Percentiles rank a stretch among this genome's conserved stretches.
Conservation (phyloP, 768 basidiomycete species). For the Pleurotus tuoliensis region DNA sequence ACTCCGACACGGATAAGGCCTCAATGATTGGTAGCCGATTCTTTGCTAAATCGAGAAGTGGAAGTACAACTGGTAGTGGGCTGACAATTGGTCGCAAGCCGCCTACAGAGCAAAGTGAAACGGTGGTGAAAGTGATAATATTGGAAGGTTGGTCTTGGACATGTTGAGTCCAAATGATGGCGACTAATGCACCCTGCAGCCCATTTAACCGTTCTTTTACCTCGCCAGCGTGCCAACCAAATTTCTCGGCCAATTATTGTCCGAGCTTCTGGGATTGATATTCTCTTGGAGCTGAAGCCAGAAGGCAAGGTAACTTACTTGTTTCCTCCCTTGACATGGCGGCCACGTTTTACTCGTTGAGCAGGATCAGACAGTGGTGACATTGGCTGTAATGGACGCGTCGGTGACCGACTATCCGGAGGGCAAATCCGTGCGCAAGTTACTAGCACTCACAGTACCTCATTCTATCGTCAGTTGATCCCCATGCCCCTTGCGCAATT, state of each 20-base stretch:
- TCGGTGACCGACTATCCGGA: constrained; percentile 44
- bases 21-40: constrained; percentile 80
- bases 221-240: constrained; percentile 32
- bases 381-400: constrained; percentile 60
- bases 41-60: constrained; percentile 52
- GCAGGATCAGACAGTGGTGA: constrained; percentile 70
- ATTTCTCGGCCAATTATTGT: constrained; percentile 49
- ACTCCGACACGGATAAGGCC: constrained; percentile 38
- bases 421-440: constrained; percentile 28
- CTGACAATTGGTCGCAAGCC: constrained; percentile 20
- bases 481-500: too few species aligned
- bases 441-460: constrained; percentile 55
- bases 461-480: constrained; percentile 50
- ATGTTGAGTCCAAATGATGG: background rate
- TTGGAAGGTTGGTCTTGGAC: constrained; percentile 34
- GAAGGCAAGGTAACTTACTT: constrained; percentile 58
- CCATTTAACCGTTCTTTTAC: constrained; percentile 43
- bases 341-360: constrained; percentile 1
- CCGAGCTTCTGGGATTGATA: constrained; percentile 56
- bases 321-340: constrained; percentile 3
- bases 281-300: constrained; percentile 62
- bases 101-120: constrained; percentile 30
- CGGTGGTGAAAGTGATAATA: constrained; percentile 45
- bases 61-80: constrained; percentile 37
- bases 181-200: constrained; percentile 7